Evolutionary conservation across 2,329 filamentous ascomycete species (phyloP), one percentile per base, ranked within the genome.

Genomic region (Taxawa tesnikishii): DNA sequence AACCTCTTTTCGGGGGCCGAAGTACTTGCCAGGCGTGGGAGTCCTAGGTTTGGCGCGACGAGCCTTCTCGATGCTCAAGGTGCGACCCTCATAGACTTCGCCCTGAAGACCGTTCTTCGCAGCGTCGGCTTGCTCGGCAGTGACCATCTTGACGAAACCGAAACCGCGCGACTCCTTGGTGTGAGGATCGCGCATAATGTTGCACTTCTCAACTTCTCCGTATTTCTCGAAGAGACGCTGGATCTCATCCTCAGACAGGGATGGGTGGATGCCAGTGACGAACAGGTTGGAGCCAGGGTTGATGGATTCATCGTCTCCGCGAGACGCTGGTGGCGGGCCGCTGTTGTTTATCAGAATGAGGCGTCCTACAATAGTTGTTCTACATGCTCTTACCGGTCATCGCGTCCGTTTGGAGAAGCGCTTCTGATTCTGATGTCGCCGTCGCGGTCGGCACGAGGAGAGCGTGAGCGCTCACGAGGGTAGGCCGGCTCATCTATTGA

Each of bases 141-240:
- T 92, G 39, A 85, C 77, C 88, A 98, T 96, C 69, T 98, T 96
- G 57, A 98, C 90, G 65, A 98, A 98, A 35, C 90, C 90, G 46
- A 98, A 98, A 45, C 90, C 90, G 60, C 90, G 90, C 47, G 88
- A 96, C 63, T 98, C 90, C 65, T 94, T 93, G 52, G 83, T 92
- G 62, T 98, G 90, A 40, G 90, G 90, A 55, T 98, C 90, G 53
- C 88, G 77, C 90, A 98, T 98, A 65, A 98, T 98, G 60, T 94
- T 92, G 67, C 88, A 96, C 65, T 92, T 96, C 65, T 96, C 88
- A 32, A 98, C 90, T 55, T 94, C 85, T 47, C 90, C 90, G 52
- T 96, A 96, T 64, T 96, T 98, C 65, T 94, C 85, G 54, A 98
- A 98, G 44, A 98, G 78, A 57, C 85, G 85, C 33, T 82, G 81